Evolutionary conservation across 2,329 filamentous ascomycete species (phyloP), one percentile per base, ranked within the genome.

Genomic region (Colletotrichum sp.): DNA sequence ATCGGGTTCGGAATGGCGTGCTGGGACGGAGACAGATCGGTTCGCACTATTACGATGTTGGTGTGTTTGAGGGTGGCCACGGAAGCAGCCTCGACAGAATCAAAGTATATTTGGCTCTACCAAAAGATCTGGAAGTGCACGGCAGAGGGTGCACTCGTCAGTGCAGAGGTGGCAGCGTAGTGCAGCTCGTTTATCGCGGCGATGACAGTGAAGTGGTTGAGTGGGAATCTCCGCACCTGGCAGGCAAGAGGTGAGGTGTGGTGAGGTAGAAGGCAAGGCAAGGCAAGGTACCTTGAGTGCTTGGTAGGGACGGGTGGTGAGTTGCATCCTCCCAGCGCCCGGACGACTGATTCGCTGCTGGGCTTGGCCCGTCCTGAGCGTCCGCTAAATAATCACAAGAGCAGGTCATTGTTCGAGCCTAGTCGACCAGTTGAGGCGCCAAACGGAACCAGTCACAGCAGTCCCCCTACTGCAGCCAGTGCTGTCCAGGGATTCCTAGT

Each of bases 351-450:
- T 69, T 73, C 64, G 73, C 70, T 74, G 74, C 65, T 74, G n/a
- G 70, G 44, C 65, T 69, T 76, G 71, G 65, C 65, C 49, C 69
- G 44, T 74, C 49, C 65, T 71, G 59, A 76, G 74, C 74, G 71
- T 74, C 71, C 71, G 65, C 74, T 76, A 76, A 65, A 74, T 60
- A 76, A 76, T 76, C 74, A 76, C 74, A 71, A 74, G 74, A 69
- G 71, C 74, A 74, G 59, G 70, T 76, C 71, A 74, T 73, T 55
- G 71, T 74, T 44, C 59, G 71, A 76, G 71, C 64, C 74, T 76
- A 69, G 72, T 4, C 32, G 26, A 55, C 44, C 71, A 74, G 64
- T 39, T 62, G 70, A 74, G 74, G 74, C 74, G 74, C 74, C 74
- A 69, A 76, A 74, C 59, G 64, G 59, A 18, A 28, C 74, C 64